Percentiles rank a stretch among this genome's conserved stretches.
phyloP scores from a whole-genome alignment of 2,329 filamentous ascomycete species.

The Penicillium sumatraense region DNA sequence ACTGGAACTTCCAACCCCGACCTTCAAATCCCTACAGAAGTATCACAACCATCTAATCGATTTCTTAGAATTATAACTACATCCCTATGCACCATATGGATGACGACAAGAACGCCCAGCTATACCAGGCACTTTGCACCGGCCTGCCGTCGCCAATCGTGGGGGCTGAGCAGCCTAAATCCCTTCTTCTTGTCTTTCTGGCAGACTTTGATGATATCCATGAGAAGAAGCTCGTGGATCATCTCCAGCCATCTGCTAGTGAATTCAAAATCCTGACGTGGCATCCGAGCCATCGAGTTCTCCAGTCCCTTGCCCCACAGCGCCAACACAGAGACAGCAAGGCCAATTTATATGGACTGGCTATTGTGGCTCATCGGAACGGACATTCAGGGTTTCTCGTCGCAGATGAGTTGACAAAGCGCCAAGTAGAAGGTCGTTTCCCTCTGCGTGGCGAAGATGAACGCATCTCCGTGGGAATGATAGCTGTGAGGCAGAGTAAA shows the following conservation, averaged over 20 bases:
- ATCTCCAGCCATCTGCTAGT: neutral
- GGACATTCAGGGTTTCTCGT: constrained; percentile 8
- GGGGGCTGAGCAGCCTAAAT: neutral
- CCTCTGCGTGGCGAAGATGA: constrained; percentile 8
- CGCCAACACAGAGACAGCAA: constrained; percentile 5
- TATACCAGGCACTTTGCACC: neutral
- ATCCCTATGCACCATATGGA: neutral
- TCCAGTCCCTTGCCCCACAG: neutral
- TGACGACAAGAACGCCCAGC: neutral
- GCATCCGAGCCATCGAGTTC: neutral
- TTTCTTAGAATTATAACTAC: too few species aligned
- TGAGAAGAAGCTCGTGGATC: neutral
- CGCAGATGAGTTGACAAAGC: constrained; percentile 13
- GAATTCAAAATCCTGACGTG: neutral
- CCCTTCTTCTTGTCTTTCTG: neutral
- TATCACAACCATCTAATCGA: too few species aligned
- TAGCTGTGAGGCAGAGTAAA: constrained; percentile 4
- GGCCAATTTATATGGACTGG: constrained; percentile 12
- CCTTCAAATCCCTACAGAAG: too few species aligned
- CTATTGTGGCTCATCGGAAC: constrained; percentile 8
- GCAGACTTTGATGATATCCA: neutral
- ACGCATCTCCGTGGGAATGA: constrained; percentile 8
- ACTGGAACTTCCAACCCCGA: too few species aligned
- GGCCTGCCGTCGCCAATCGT: neutral
- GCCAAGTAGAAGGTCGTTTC: constrained; percentile 5